Percentiles rank a stretch among this genome's conserved stretches.
phyloP scores from a whole-genome alignment of 148 eudicot species.

The Hydrangea macrophylla region DNA sequence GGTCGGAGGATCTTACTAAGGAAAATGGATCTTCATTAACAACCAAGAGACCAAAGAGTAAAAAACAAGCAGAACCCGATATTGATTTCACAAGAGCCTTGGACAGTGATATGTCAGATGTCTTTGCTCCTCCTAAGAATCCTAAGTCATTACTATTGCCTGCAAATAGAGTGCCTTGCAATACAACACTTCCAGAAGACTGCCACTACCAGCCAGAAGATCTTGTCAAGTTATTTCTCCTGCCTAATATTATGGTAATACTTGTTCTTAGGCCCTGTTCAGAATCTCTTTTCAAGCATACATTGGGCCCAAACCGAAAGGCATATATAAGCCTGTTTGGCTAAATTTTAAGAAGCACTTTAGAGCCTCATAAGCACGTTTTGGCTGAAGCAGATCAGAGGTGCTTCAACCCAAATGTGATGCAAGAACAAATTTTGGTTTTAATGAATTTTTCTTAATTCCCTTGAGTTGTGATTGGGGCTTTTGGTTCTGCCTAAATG shows the following conservation, averaged over 20 bases:
- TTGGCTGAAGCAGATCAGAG: too few relatives aligned
- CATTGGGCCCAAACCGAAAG: too few relatives aligned
- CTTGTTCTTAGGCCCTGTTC: too few relatives aligned
- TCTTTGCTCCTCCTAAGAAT: slow-evolving; percentile 68
- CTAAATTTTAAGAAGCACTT: too few relatives aligned
- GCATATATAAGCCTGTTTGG: too few relatives aligned
- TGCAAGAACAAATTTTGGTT: too few relatives aligned
- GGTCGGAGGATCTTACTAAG: slow-evolving; percentile 23
- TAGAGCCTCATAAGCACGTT: too few relatives aligned
- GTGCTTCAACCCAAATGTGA: too few relatives aligned
- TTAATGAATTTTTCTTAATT: too few relatives aligned
- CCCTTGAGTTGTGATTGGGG: too few relatives aligned
- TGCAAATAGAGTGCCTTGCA: slow-evolving; percentile 46
- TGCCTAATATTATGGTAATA: slow-evolving; percentile 63
- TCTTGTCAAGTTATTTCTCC: slow-evolving; percentile 76
- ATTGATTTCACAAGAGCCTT: slow-evolving; percentile 48
- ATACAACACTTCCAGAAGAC: slow-evolving; percentile 76
- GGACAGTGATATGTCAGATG: slow-evolving; percentile 41
- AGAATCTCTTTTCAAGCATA: too few relatives aligned
- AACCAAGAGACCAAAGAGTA: slow-evolving; percentile 42
- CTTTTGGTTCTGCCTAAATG: too few relatives aligned
- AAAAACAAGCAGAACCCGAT: slow-evolving; percentile 47
- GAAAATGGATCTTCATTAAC: slow-evolving; percentile 29
- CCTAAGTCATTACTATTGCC: slow-evolving; percentile 59
- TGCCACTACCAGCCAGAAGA: slow-evolving; percentile 84